phyloP scores from a whole-genome alignment of 495 filamentous ascomycete species.

The Penicillium canescens region DNA sequence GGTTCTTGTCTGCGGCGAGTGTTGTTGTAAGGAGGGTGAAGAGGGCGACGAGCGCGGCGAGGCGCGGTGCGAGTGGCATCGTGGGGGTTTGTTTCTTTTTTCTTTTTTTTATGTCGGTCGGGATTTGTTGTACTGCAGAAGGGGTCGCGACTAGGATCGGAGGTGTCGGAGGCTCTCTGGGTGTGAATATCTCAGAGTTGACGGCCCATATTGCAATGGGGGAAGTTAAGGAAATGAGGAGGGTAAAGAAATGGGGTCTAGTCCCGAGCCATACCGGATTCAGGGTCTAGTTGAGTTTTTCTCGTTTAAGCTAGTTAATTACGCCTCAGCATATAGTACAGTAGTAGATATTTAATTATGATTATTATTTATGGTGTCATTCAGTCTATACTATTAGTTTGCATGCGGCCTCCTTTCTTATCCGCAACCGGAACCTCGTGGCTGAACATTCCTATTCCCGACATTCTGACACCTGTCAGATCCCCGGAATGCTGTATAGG shows the following conservation, averaged over 20 bases:
- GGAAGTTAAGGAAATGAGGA: not conserved
- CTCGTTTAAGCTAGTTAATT: not conserved
- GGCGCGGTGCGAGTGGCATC: constrained; percentile 5
- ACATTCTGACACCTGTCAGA: constrained; percentile 3
- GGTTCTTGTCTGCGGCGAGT: constrained; percentile 24
- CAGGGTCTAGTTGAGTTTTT: not conserved
- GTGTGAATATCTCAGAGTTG: not conserved
- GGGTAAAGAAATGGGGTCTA: not conserved
- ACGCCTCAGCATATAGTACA: too few species aligned
- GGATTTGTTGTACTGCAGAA: not conserved
- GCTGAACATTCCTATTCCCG: not conserved
- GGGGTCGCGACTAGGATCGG: not conserved
- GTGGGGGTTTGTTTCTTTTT: not conserved
- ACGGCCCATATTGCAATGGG: not conserved
- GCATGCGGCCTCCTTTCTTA: not conserved
- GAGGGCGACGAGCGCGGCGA: not conserved
- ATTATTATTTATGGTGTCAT: not conserved
- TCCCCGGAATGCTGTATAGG: not conserved
- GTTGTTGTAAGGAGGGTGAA: not conserved
- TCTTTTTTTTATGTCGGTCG: not conserved
- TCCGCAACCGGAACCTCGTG: constrained; percentile 2
- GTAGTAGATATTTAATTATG: not conserved
- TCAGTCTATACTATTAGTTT: not conserved
- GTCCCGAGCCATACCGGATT: constrained; percentile 7
- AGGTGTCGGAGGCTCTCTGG: not conserved